These are phyloP conservation scores for Cantharellus cinnabarinus DNA, from an alignment of 768 basidiomycete species.

Conservation along the genomic window DNA sequence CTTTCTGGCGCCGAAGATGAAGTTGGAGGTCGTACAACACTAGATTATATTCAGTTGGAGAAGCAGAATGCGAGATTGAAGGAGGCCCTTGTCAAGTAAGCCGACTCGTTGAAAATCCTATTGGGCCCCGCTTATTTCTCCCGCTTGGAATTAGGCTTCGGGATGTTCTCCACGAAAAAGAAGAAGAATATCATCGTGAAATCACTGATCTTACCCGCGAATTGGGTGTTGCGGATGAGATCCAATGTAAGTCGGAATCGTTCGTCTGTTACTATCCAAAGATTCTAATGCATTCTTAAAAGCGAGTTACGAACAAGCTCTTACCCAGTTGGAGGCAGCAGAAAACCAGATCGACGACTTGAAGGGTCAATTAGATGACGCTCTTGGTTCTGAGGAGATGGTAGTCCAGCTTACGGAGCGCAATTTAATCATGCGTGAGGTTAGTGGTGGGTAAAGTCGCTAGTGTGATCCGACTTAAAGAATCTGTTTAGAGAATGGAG, in stretches of 20 bases:
- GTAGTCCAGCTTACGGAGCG: slow-evolving; percentile 87
- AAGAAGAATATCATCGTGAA: slow-evolving; percentile 59
- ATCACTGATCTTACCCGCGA: slow-evolving; percentile 86
- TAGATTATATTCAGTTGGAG: slow-evolving; percentile 58
- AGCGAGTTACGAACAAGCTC: slow-evolving; percentile 64
- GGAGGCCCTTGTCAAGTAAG: slow-evolving; percentile 73
- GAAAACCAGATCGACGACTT: slow-evolving; percentile 86
- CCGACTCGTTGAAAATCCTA: background rate
- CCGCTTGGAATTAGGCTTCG: slow-evolving; percentile 35
- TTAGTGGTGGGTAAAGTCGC: slow-evolving; percentile 16
- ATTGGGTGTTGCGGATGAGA: slow-evolving; percentile 49
- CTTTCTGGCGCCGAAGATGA: slow-evolving; percentile 4
- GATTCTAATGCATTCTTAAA: background rate
- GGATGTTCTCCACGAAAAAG: slow-evolving; percentile 73
- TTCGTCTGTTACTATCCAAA: background rate
- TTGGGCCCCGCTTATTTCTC: background rate
- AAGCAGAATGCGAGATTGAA: slow-evolving; percentile 92
- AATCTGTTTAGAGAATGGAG: slow-evolving; percentile 60
- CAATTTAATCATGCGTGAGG: slow-evolving; percentile 81
- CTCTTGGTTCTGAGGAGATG: slow-evolving; percentile 89
- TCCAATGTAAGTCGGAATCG: slow-evolving; percentile 37
- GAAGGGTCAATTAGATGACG: slow-evolving; percentile 85
- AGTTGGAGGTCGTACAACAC: slow-evolving; percentile 24
- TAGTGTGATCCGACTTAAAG: background rate
- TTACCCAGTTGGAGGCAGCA: slow-evolving; percentile 69